These are phyloP conservation scores for Scytalidium lignicola DNA, from an alignment of 2,329 filamentous ascomycete genomes.

Conservation along the genomic window DNA sequence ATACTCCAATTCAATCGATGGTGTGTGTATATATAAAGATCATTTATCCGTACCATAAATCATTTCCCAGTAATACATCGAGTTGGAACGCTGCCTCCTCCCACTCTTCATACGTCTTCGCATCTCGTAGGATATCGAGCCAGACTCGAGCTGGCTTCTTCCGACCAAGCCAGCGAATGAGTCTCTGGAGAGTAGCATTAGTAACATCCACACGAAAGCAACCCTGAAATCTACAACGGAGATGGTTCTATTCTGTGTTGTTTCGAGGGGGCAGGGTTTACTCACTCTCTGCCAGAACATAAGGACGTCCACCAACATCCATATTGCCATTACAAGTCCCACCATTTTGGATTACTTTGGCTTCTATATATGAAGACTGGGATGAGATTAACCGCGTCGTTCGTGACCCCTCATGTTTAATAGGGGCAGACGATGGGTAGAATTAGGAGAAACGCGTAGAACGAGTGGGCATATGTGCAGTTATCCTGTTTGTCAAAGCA, in stretches of 20 bases:
- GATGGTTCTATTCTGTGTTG: not conserved
- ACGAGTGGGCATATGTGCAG: too few species aligned
- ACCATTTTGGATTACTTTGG: constrained; percentile 16
- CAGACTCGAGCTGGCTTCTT: constrained; percentile 62
- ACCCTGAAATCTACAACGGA: too few species aligned
- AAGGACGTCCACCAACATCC: constrained; percentile 56
- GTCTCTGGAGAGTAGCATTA: constrained; percentile 47
- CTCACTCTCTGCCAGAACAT: constrained; percentile 58
- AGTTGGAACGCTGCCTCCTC: constrained; percentile 76
- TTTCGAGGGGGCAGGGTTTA: constrained; percentile 5
- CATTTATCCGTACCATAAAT: constrained; percentile 60
- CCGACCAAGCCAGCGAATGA: constrained; percentile 61
- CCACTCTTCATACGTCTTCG: constrained; percentile 78
- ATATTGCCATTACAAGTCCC: constrained; percentile 36
- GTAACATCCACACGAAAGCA: too few species aligned
- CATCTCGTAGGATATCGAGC: constrained; percentile 59
- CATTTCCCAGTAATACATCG: constrained; percentile 75
- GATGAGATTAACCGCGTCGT: too few species aligned
- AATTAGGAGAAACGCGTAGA: too few species aligned
- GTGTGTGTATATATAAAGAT: not conserved
- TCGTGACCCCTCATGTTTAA: not conserved
- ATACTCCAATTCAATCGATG: not conserved
- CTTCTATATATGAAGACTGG: too few species aligned
- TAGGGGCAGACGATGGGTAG: too few species aligned
- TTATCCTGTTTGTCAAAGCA: too few species aligned